Evolutionary conservation across 2,329 filamentous ascomycete species (phyloP).

Genomic region (Botrytis sinoallii): DNA sequence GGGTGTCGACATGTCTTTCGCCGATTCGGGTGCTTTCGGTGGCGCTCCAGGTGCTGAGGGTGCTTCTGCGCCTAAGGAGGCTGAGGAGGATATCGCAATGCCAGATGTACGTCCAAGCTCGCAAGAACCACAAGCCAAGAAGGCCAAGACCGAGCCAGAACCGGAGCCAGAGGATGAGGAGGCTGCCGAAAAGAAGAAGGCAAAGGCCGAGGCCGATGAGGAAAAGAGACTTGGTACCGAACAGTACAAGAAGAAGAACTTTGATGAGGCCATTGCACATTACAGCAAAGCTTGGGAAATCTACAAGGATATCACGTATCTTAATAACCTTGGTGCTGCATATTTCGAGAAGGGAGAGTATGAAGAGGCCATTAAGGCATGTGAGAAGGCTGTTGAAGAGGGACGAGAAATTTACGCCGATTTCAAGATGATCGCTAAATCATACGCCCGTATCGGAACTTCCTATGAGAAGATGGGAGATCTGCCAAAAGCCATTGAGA

Average conservation of each 20-base stretch:
- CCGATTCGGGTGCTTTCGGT: slow-evolving; percentile 10
- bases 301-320: slow-evolving; percentile 94
- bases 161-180: slow-evolving; percentile 77
- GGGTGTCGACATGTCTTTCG: slow-evolving; percentile 75
- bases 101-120: slow-evolving; percentile 57
- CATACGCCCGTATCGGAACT: slow-evolving; percentile 93
- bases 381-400: slow-evolving; percentile 84
- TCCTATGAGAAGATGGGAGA: slow-evolving; percentile 90
- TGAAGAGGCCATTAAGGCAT: slow-evolving; percentile 79
- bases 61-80: slow-evolving; percentile 40
- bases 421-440: slow-evolving; percentile 98
- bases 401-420: slow-evolving; percentile 87
- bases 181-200: slow-evolving; percentile 76
- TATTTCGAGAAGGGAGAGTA: slow-evolving; percentile 97
- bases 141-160: slow-evolving; percentile 51
- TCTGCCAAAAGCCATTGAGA: slow-evolving; percentile 73
- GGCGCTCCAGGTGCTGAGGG: slow-evolving; percentile 18
- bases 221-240: slow-evolving; percentile 93
- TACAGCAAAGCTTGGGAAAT: slow-evolving; percentile 94
- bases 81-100: slow-evolving; percentile 75
- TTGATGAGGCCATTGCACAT: slow-evolving; percentile 90
- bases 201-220: slow-evolving; percentile 88
- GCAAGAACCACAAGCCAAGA: slow-evolving; percentile 46
- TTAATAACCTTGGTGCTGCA: slow-evolving; percentile 93
- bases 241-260: slow-evolving; percentile 97